Evolutionary conservation across 2,329 filamentous ascomycete genomes (phyloP).

Genomic region (Cadophora sp.): DNA sequence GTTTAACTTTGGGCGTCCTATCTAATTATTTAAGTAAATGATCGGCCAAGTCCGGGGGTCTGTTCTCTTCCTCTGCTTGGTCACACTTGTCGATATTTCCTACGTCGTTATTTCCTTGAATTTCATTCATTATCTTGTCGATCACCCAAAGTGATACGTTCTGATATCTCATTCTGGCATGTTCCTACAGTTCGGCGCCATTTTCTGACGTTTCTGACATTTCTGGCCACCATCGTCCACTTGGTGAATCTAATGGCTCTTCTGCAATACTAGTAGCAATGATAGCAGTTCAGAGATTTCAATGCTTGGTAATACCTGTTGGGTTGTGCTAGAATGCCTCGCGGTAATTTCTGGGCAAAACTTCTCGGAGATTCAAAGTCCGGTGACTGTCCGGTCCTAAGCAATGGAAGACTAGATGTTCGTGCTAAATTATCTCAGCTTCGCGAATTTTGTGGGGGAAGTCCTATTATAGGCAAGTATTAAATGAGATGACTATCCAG

Average conservation of each 20-base stretch:
- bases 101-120: not conserved
- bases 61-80: not conserved
- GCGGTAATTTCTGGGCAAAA: too few species aligned
- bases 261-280: too few species aligned
- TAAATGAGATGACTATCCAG: not conserved
- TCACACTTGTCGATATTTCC: not conserved
- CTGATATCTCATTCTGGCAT: not conserved
- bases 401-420: too few species aligned
- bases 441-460: too few species aligned
- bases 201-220: slow-evolving; percentile 3
- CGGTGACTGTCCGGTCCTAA: too few species aligned
- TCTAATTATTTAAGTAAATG: not conserved
- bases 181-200: not conserved
- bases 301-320: too few species aligned
- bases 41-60: not conserved
- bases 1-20: not conserved
- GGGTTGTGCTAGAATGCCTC: too few species aligned
- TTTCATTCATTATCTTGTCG: too few species aligned
- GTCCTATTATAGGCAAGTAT: too few species aligned
- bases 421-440: too few species aligned
- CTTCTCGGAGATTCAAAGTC: too few species aligned
- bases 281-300: too few species aligned
- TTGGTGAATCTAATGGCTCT: not conserved
- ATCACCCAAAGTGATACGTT: not conserved
- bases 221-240: not conserved